phyloP scores from a whole-genome alignment of 208 protist species.

The Crithidia expoeki region DNA sequence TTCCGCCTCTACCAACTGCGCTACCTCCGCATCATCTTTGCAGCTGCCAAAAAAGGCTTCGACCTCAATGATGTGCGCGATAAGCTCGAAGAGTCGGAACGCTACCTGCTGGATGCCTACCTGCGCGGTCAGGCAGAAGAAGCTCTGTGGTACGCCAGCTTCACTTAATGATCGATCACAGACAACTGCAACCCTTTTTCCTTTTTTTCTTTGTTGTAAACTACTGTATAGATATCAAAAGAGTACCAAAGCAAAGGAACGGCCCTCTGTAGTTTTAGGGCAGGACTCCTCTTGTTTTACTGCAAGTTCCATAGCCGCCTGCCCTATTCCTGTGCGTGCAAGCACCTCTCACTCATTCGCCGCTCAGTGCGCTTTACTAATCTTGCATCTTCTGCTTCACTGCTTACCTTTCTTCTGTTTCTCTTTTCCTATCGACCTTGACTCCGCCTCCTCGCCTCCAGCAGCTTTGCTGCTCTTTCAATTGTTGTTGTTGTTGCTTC shows the following conservation, averaged over 20 bases:
- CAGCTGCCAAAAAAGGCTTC: slow-evolving; percentile 71
- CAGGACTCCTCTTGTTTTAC: no score
- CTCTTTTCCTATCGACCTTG: no score
- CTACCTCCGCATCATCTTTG: slow-evolving; percentile 74
- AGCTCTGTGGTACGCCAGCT: slow-evolving; percentile 43
- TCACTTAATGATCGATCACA: not conserved
- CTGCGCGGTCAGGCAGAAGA: slow-evolving; percentile 52
- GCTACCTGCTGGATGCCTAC: slow-evolving; percentile 56
- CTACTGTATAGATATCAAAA: not conserved
- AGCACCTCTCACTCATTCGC: no score
- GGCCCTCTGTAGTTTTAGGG: no score
- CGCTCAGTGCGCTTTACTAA: no score
- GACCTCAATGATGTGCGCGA: slow-evolving; percentile 74
- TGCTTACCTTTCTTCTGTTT: no score
- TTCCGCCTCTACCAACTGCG: slow-evolving; percentile 76
- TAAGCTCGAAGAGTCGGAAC: slow-evolving; percentile 71
- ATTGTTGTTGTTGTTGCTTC: no score
- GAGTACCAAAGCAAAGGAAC: not conserved
- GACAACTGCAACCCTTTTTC: not conserved
- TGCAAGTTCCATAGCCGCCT: no score
- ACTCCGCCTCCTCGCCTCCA: not conserved
- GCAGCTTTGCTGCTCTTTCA: not conserved
- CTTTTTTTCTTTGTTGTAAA: not conserved
- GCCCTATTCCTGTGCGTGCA: no score
- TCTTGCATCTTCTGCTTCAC: no score